phyloP scores from a whole-genome alignment of 345 rosid genomes.

The Anastatica hierochuntica region DNA sequence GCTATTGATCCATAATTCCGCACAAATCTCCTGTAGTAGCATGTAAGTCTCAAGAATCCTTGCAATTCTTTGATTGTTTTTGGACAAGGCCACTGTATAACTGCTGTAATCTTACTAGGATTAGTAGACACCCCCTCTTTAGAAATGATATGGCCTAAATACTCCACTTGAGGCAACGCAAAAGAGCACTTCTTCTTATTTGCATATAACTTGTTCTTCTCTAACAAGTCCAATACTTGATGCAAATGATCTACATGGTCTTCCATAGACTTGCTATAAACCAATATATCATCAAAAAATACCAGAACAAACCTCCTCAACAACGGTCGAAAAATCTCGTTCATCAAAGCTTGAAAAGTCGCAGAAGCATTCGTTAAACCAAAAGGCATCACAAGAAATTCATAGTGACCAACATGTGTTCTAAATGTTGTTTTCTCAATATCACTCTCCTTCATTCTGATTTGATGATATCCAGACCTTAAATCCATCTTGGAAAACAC shows the following conservation, averaged over 20 bases:
- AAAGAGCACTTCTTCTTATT: background rate
- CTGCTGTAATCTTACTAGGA: background rate
- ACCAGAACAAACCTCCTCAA: background rate
- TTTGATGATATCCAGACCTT: background rate
- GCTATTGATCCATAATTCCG: background rate
- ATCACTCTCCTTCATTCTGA: background rate
- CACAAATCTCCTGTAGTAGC: background rate
- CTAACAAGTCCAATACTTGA: background rate
- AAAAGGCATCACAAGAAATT: background rate
- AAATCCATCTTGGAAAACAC: background rate
- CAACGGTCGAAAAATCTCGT: background rate
- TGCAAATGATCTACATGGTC: background rate
- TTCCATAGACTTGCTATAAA: background rate
- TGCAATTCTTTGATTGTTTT: background rate
- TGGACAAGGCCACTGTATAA: background rate
- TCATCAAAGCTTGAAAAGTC: background rate
- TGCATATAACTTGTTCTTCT: background rate
- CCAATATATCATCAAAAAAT: background rate
- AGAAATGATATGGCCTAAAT: background rate
- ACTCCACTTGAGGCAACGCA: background rate
- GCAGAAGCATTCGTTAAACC: background rate
- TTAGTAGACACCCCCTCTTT: background rate
- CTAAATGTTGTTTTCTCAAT: background rate
- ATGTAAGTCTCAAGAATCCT: background rate
- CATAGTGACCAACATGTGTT: background rate